Evolutionary conservation across 2,329 filamentous ascomycete genomes (phyloP).

Genomic region (Parastagonospora avenae): DNA sequence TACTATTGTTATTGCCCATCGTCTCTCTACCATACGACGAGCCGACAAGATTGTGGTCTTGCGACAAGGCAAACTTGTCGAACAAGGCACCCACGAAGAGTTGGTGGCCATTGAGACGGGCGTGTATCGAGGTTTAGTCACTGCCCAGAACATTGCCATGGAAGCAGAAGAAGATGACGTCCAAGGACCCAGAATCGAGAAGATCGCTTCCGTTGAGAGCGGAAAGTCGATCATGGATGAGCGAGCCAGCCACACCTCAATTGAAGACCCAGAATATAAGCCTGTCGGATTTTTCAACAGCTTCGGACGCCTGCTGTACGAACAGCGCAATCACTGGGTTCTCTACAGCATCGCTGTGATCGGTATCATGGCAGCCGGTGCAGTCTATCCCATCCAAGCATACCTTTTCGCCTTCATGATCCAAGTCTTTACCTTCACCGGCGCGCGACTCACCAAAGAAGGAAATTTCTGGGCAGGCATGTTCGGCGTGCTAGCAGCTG

Average conservation of each 20-base stretch:
- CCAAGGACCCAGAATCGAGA: conserved; percentile 19
- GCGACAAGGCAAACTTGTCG: conserved; percentile 70
- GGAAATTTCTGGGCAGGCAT: conserved; percentile 69
- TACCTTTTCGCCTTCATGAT: conserved; percentile 47
- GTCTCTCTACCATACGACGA: conserved; percentile 75
- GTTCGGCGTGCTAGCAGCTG: conserved; percentile 65
- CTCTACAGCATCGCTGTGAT: conserved; percentile 37
- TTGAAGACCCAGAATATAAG: conserved; percentile 35
- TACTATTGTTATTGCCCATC: conserved; percentile 79
- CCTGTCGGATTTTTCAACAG: conserved; percentile 35
- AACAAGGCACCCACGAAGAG: conserved; percentile 76
- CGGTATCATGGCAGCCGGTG: conserved; percentile 39
- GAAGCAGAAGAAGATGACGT: conserved; percentile 24
- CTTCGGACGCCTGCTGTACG: conserved; percentile 41
- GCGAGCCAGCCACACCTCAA: conserved; percentile 2
- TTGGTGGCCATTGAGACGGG: conserved; percentile 66
- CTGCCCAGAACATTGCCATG: conserved; percentile 47
- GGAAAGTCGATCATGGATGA: conserved; percentile 11
- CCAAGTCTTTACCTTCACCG: conserved; percentile 43
- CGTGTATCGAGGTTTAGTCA: conserved; percentile 71
- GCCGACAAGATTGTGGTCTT: conserved; percentile 81
- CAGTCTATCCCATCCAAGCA: conserved; percentile 47
- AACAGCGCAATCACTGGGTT: conserved; percentile 43
- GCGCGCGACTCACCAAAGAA: conserved; percentile 28
- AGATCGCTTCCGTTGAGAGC: conserved; percentile 22